phyloP scores from a whole-genome alignment of 2,329 filamentous ascomycete genomes.

The Penicillium brevicompactum region DNA sequence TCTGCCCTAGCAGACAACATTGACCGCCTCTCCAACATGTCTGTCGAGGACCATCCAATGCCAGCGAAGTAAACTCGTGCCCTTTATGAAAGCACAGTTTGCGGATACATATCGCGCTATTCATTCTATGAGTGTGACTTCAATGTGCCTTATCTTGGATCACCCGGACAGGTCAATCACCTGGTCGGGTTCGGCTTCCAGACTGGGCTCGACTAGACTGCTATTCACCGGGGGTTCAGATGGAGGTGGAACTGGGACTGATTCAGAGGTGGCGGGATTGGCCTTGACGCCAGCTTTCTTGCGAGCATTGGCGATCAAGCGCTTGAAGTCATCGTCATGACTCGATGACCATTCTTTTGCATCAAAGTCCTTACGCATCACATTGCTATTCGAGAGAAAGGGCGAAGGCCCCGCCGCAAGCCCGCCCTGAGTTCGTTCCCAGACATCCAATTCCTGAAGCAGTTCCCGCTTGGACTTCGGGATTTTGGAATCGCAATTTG shows the following conservation, averaged over 20 bases:
- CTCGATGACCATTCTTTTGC: constrained; percentile 71
- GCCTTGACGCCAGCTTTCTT: constrained; percentile 47
- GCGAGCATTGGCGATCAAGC: constrained; percentile 76
- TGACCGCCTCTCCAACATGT: constrained; percentile 44
- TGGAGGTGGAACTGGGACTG: constrained; percentile 8
- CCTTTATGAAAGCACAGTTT: not conserved
- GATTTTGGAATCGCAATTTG: constrained; percentile 83
- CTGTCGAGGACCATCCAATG: constrained; percentile 38
- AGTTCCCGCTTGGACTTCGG: constrained; percentile 73
- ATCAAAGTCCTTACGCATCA: constrained; percentile 91
- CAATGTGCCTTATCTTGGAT: constrained; percentile 3
- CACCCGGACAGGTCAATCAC: constrained; percentile 11
- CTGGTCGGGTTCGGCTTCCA: constrained; percentile 1
- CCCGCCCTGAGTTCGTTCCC: constrained; percentile 82
- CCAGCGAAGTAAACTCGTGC: constrained; percentile 20
- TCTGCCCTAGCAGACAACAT: constrained; percentile 42
- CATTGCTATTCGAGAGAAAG: constrained; percentile 36
- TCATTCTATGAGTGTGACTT: not conserved
- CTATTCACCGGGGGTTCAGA: constrained; percentile 5
- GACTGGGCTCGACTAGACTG: constrained; percentile 1
- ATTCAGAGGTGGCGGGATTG: constrained; percentile 30
- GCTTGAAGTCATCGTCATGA: constrained; percentile 75
- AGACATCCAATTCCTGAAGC: constrained; percentile 75
- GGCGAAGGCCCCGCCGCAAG: constrained; percentile 45
- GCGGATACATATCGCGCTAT: not conserved